Evolutionary conservation across 2,329 filamentous ascomycete species (phyloP).

Genomic region (Pseudogymnoascus sp.): DNA sequence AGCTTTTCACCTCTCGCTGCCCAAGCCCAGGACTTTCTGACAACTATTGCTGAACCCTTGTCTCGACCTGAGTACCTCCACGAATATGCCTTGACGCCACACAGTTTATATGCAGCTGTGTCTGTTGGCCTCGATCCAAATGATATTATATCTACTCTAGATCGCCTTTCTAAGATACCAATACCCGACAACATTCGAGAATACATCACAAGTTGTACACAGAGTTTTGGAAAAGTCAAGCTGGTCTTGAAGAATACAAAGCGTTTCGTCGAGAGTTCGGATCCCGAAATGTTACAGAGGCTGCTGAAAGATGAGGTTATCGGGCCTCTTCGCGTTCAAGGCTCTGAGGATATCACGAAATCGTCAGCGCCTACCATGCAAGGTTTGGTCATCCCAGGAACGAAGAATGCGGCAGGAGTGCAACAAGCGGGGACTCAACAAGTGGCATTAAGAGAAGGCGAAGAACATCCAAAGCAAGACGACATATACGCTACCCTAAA

Average conservation of each 20-base stretch:
- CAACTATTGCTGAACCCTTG: constrained; percentile 88
- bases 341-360: constrained; percentile 61
- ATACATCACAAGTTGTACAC: constrained; percentile 69
- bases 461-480: constrained; percentile 48
- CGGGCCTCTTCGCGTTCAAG: constrained; percentile 66
- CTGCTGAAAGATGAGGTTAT: constrained; percentile 81
- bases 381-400: constrained; percentile 85
- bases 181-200: constrained; percentile 70
- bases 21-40: constrained; percentile 87
- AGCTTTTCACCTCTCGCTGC: constrained; percentile 84
- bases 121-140: constrained; percentile 84
- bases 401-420: constrained; percentile 82
- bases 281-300: constrained; percentile 75
- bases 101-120: constrained; percentile 91
- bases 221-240: constrained; percentile 91
- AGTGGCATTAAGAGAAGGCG: constrained; percentile 34
- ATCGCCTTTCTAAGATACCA: constrained; percentile 81
- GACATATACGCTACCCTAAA: constrained; percentile 66
- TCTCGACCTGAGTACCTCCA: constrained; percentile 86
- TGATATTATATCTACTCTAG: constrained; percentile 83
- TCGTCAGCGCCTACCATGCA: constrained; percentile 79
- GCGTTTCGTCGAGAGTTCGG: constrained; percentile 88
- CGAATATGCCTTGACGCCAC: constrained; percentile 84
- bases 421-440: constrained; percentile 55
- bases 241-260: constrained; percentile 90